phyloP scores from a whole-genome alignment of 148 eudicot species.

The Hydrangea macrophylla region DNA sequence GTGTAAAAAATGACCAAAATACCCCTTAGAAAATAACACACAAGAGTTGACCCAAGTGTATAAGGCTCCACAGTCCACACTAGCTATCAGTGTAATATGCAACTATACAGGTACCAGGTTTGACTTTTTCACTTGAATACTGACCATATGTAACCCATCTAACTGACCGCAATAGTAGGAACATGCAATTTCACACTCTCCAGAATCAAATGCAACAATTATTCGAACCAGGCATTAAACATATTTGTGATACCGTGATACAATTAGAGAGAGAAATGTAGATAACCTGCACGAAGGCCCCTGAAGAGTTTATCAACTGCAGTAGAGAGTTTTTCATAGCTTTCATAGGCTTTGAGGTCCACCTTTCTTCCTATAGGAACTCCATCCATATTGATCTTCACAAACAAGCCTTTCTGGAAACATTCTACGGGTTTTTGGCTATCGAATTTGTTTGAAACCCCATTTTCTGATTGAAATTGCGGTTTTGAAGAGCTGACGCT shows the following conservation, averaged over 20 bases:
- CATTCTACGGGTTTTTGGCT: slow-evolving; percentile 36
- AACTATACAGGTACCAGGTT: no score
- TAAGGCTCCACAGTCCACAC: no score
- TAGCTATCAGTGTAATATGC: no score
- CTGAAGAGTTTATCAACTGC: slow-evolving; percentile 86
- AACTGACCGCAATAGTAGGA: no score
- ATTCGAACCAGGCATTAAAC: background rate
- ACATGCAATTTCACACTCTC: no score
- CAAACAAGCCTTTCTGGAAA: slow-evolving; percentile 57
- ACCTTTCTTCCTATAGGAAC: slow-evolving; percentile 95
- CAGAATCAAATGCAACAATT: background rate
- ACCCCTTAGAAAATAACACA: no score
- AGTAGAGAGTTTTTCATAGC: slow-evolving; percentile 73
- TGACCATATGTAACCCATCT: no score
- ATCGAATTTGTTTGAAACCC: slow-evolving; percentile 28
- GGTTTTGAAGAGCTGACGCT: slow-evolving; percentile 53
- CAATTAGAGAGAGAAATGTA: background rate
- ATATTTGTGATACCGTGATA: background rate
- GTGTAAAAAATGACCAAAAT: no score
- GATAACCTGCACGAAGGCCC: slow-evolving; percentile 82
- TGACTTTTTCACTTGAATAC: no score
- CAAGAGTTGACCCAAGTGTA: no score
- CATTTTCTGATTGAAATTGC: slow-evolving; percentile 23
- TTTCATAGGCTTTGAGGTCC: slow-evolving; percentile 63
- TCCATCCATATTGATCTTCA: slow-evolving; percentile 98